These are phyloP conservation scores for Grigorovia humatica DNA, from an alignment of 805 yeast genomes.

Conservation along the genomic window DNA sequence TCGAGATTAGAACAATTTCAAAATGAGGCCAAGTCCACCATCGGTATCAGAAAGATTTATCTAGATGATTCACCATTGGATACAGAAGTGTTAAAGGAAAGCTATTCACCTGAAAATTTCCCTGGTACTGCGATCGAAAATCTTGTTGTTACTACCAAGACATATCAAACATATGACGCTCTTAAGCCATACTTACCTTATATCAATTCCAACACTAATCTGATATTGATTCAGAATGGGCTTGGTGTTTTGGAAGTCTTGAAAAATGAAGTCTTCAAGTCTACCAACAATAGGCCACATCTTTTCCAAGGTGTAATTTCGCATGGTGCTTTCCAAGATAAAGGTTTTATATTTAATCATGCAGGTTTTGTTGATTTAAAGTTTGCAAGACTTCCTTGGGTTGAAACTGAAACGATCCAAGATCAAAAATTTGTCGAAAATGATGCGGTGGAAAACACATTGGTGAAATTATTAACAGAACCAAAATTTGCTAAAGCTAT, in stretches of 20 bases:
- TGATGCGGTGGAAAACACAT: conserved; percentile 14
- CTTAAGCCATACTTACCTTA: conserved; percentile 41
- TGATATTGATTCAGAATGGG: conserved; percentile 79
- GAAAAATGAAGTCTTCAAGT: conserved; percentile 46
- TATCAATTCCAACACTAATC: conserved; percentile 43
- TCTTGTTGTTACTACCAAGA: conserved; percentile 69
- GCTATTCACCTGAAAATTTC: conserved; percentile 20
- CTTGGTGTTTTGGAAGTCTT: conserved; percentile 65
- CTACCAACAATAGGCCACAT: conserved; percentile 38
- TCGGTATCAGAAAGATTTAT: conserved; percentile 19
- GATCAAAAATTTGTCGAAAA: conserved; percentile 5
- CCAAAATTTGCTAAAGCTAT: conserved; percentile 20
- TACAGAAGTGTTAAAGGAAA: conserved; percentile 4
- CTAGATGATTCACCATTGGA: conserved; percentile 10
- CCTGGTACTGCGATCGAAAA: conserved; percentile 33
- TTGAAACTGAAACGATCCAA: conserved; percentile 14
- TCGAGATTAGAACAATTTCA: conserved; percentile 19
- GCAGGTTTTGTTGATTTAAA: conserved; percentile 61
- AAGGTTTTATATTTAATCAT: conserved; percentile 38
- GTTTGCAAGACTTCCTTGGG: conserved; percentile 46
- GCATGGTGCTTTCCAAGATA: conserved; percentile 64
- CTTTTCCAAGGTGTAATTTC: conserved; percentile 68
- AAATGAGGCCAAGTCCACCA: conserved; percentile 11
- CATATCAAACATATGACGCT: conserved; percentile 61
- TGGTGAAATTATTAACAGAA: conserved; percentile 23